These are phyloP conservation scores for Allantophomopsis cytisporea DNA, from an alignment of 2,329 filamentous ascomycete species.

Conservation along the genomic window DNA sequence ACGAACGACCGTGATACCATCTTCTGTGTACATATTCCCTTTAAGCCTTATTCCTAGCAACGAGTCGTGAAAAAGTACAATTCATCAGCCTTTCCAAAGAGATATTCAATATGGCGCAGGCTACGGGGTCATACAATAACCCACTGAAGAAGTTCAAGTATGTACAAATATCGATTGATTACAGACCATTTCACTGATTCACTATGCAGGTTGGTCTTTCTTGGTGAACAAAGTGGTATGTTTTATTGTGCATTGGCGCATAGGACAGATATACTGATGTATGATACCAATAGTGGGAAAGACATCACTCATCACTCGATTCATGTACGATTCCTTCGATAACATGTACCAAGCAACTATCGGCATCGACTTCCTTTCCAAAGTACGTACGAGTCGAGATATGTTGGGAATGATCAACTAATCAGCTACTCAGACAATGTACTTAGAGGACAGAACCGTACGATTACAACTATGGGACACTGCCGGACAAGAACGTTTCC, in stretches of 20 bases:
- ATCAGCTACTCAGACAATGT: constrained; percentile 65
- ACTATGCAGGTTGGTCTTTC: constrained; percentile 68
- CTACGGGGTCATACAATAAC: constrained; percentile 88
- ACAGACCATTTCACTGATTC: too few relatives aligned
- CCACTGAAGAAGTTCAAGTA: constrained; percentile 99
- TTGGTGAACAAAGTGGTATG: constrained; percentile 97
- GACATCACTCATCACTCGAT: constrained; percentile 94
- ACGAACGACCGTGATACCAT: too few relatives aligned
- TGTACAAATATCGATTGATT: constrained; percentile 6
- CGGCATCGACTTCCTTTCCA: constrained; percentile 97
- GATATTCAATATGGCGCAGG: constrained; percentile 59
- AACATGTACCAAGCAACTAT: constrained; percentile 99
- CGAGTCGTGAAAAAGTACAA: too few relatives aligned
- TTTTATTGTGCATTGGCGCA: constrained; percentile 4
- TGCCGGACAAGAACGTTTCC: constrained; percentile 92
- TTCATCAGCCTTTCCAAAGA: background rate
- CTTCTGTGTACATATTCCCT: too few relatives aligned
- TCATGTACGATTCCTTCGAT: constrained; percentile 99
- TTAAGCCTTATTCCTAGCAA: too few relatives aligned
- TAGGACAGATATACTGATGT: too few relatives aligned
- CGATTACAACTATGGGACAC: constrained; percentile 98
- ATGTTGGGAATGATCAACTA: constrained; percentile 4
- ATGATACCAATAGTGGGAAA: constrained; percentile 62
- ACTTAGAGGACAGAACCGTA: constrained; percentile 95
- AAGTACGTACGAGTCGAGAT: constrained; percentile 38